These are phyloP conservation scores for Neofusicoccum kwambonambiense DNA, from an alignment of 2,329 filamentous ascomycete species.

Conservation along the genomic window DNA sequence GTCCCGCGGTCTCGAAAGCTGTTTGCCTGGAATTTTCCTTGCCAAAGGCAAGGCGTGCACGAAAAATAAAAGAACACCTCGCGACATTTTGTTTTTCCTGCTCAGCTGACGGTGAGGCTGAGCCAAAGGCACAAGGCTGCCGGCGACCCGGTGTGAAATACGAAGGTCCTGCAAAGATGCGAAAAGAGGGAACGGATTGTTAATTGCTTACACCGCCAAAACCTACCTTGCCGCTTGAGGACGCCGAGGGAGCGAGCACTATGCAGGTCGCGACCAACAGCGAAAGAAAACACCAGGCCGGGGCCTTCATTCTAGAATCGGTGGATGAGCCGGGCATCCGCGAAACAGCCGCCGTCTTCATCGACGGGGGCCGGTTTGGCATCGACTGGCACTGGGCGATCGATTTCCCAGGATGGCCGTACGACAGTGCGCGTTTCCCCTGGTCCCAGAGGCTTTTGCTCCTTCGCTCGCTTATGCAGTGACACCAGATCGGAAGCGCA, in stretches of 20 bases:
- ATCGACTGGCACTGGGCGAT: not conserved
- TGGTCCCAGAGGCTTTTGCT: slow-evolving; percentile 14
- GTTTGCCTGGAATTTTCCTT: too few species aligned
- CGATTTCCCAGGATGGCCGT: not conserved
- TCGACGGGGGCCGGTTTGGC: not conserved
- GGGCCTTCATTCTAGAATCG: not conserved
- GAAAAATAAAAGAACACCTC: not conserved
- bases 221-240: not conserved
- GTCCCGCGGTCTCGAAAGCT: not conserved
- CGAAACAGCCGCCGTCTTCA: slow-evolving; percentile 5
- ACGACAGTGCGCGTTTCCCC: slow-evolving; percentile 10
- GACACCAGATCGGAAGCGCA: slow-evolving; percentile 15
- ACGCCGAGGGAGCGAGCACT: not conserved
- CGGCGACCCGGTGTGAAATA: not conserved
- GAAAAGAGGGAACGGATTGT: slow-evolving; percentile 9
- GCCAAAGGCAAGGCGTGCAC: not conserved
- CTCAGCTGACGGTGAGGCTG: slow-evolving; percentile 8
- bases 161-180: slow-evolving; percentile 5
- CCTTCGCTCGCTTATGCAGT: slow-evolving; percentile 16
- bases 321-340: slow-evolving; percentile 3
- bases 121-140: not conserved
- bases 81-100: not conserved
- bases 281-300: not conserved
- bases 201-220: slow-evolving; percentile 15
- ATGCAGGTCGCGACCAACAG: not conserved